Conservation (phyloP, 1,284 basidiomycete genomes). For the Coniferiporia sulphurascens region DNA sequence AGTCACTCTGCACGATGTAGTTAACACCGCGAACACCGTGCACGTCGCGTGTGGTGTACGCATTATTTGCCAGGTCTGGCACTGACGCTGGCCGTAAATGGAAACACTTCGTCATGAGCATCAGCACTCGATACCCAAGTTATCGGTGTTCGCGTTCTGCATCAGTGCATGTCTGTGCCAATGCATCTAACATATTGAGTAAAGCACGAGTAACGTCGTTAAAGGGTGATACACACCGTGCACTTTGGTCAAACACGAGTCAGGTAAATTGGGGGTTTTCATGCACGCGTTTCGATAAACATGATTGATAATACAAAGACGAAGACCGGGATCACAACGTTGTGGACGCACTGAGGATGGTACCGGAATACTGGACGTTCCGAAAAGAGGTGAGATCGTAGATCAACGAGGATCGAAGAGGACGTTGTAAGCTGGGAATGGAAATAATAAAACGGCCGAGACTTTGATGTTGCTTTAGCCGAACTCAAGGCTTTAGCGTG, state of each 20-base stretch:
- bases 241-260: neutral
- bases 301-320: neutral
- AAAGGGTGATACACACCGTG: neutral
- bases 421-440: neutral
- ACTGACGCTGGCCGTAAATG: neutral
- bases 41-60: neutral
- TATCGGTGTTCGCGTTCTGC: neutral
- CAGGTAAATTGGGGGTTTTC: neutral
- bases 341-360: neutral
- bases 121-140: neutral
- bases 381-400: no score
- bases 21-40: neutral
- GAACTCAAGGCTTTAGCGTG: neutral
- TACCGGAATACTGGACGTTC: no score
- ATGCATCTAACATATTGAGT: neutral
- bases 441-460: neutral
- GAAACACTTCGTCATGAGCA: neutral
- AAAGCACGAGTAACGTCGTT: neutral
- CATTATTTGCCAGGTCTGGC: neutral
- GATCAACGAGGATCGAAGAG: neutral
- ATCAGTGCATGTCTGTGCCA: neutral
- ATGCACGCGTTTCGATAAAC: neutral
- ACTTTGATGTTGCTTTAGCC: neutral
- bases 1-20: neutral
- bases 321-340: neutral